These are phyloP conservation scores for Starmerella powellii DNA, from an alignment of 805 yeast genomes.

Conservation along the genomic window DNA sequence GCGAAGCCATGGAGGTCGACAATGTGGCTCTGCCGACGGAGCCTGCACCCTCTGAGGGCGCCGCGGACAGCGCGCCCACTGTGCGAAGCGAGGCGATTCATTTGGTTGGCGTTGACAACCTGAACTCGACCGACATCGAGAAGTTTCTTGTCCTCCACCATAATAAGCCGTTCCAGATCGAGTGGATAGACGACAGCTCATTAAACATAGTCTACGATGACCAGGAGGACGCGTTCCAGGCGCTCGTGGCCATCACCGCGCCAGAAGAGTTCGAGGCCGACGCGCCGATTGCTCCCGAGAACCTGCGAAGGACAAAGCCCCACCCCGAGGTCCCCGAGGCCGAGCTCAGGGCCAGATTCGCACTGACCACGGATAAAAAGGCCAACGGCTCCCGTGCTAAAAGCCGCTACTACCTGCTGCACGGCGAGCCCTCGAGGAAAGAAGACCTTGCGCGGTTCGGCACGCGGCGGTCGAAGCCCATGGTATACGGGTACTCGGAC, in stretches of 20 bases:
- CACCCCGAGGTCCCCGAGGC: constrained; percentile 29
- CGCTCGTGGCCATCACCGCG: constrained; percentile 31
- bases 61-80: neutral
- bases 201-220: constrained; percentile 44
- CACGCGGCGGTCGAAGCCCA: constrained; percentile 21
- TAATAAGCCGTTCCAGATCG: constrained; percentile 31
- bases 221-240: constrained; percentile 31
- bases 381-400: constrained; percentile 43
- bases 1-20: constrained; percentile 1
- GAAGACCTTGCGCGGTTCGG: constrained; percentile 24
- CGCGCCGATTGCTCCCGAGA: constrained; percentile 17
- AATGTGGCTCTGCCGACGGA: neutral
- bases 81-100: constrained; percentile 38
- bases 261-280: constrained; percentile 24
- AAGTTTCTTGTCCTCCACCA: constrained; percentile 40
- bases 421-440: constrained; percentile 52
- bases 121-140: constrained; percentile 50
- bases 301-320: constrained; percentile 27
- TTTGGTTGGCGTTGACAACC: constrained; percentile 50
- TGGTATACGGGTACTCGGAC: constrained; percentile 20
- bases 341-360: constrained; percentile 37
- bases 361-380: constrained; percentile 45
- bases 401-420: constrained; percentile 52
- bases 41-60: neutral
- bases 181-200: constrained; percentile 57